A percentile compares a stretch with the other conserved stretches of the same genome.
phyloP scores from a whole-genome alignment of 2,329 filamentous ascomycete species.

The Sphaerulina vaccinii region DNA sequence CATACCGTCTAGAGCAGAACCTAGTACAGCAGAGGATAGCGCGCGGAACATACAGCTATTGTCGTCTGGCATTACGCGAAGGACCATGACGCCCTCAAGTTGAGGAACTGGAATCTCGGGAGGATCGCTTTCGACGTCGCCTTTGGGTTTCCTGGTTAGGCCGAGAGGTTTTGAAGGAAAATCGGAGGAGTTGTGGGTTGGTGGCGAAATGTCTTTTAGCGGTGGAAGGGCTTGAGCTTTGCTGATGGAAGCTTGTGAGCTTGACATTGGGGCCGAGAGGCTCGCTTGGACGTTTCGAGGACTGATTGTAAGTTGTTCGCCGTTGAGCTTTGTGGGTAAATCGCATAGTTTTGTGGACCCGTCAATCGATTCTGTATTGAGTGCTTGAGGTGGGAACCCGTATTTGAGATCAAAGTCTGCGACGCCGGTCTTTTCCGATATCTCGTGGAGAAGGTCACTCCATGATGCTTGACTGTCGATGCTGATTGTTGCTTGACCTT shows the following conservation, averaged over 20 bases:
- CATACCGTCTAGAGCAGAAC: slow-evolving; percentile 62
- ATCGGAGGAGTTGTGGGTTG: slow-evolving; percentile 30
- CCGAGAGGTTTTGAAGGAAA: slow-evolving; percentile 37
- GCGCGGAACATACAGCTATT: slow-evolving; percentile 94
- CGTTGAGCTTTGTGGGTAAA: slow-evolving; percentile 62
- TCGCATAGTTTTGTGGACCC: slow-evolving; percentile 52
- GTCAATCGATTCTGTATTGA: slow-evolving; percentile 60
- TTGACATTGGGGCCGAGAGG: slow-evolving; percentile 35
- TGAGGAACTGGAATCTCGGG: slow-evolving; percentile 60
- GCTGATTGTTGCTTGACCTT: slow-evolving; percentile 68
- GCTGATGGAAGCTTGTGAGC: slow-evolving; percentile 25
- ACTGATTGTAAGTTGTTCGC: slow-evolving; percentile 67
- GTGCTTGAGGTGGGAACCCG: slow-evolving; percentile 73
- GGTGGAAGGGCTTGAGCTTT: slow-evolving; percentile 30
- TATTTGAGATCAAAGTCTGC: slow-evolving; percentile 73
- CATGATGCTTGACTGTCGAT: slow-evolving; percentile 68
- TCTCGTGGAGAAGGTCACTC: slow-evolving; percentile 58
- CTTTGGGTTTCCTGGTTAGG: slow-evolving; percentile 45
- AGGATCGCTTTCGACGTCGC: slow-evolving; percentile 54
- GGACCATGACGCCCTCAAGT: slow-evolving; percentile 60
- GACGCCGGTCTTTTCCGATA: slow-evolving; percentile 65
- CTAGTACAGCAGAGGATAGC: slow-evolving; percentile 75
- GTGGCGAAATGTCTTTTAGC: slow-evolving; percentile 23
- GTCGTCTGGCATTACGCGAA: slow-evolving; percentile 95
- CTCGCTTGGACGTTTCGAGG: slow-evolving; percentile 43